Evolutionary conservation across 2,329 filamentous ascomycete species (phyloP).

Genomic region (Celoporthe dispersa): DNA sequence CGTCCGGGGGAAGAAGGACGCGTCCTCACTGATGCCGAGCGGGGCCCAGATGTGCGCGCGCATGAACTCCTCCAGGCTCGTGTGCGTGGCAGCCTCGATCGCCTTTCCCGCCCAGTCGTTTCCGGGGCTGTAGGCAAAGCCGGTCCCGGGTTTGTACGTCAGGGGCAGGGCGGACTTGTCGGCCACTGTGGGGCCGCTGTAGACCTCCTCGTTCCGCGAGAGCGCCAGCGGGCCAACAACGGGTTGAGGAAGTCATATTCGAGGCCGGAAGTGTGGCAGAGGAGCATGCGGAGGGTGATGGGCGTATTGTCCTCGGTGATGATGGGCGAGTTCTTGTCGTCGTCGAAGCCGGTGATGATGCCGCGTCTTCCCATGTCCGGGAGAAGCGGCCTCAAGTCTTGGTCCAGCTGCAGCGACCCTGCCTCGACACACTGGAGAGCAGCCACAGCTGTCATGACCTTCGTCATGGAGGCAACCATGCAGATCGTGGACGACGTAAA

Average conservation of each 20-base stretch:
- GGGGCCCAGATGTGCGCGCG: conserved; percentile 30
- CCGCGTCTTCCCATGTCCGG: conserved; percentile 49
- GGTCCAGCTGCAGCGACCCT: conserved; percentile 41
- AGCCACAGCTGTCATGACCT: conserved; percentile 44
- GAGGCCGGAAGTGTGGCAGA: conserved; percentile 52
- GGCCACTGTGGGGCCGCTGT: conserved; percentile 27
- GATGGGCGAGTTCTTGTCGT: conserved; percentile 39
- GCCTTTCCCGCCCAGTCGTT: conserved; percentile 39
- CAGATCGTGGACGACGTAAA: conserved; percentile 35
- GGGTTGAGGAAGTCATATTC: conserved; percentile 44
- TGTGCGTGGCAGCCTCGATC: conserved; percentile 33
- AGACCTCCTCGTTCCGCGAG: conserved; percentile 34
- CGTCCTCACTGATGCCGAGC: conserved; percentile 28
- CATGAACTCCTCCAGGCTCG: conserved; percentile 35
- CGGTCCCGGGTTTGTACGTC: conserved; percentile 36
- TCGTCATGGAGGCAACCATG: conserved; percentile 44
- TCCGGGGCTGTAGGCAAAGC: conserved; percentile 37
- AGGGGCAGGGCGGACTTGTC: conserved; percentile 35
- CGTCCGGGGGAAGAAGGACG: conserved; percentile 37
- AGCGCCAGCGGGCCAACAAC: conserved; percentile 32
- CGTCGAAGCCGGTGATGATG: conserved; percentile 48
- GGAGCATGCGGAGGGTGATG: conserved; percentile 50
- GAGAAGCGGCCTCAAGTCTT: conserved; percentile 43
- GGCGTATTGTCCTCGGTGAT: conserved; percentile 36
- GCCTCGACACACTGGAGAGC: conserved; percentile 47